These are phyloP conservation scores for Ceratocystis alfenasii DNA, from an alignment of 2,329 filamentous ascomycete species.

Conservation along the genomic window DNA sequence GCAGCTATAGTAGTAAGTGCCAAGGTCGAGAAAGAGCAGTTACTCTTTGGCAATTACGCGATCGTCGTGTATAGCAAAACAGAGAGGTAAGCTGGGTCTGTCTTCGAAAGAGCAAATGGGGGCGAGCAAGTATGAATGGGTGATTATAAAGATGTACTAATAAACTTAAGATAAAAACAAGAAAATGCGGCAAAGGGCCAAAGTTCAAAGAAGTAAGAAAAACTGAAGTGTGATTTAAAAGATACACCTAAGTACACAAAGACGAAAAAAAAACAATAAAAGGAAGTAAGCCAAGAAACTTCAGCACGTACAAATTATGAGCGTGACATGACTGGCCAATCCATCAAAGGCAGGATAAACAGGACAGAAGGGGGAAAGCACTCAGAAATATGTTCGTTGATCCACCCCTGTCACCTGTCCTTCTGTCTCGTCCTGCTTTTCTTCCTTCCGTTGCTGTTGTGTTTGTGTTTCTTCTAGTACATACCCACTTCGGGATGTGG, in stretches of 20 bases:
- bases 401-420: neutral
- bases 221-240: neutral
- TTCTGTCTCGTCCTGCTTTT: neutral
- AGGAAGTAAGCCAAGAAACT: neutral
- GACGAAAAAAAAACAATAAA: conserved; percentile 4
- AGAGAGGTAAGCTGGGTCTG: too few species aligned
- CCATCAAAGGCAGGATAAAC: neutral
- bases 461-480: neutral
- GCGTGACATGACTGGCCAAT: conserved; percentile 8
- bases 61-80: neutral
- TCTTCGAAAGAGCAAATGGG: neutral
- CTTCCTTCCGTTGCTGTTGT: conserved; percentile 9
- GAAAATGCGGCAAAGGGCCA: neutral
- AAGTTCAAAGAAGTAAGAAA: neutral
- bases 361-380: conserved; percentile 6
- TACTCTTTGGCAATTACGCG: neutral
- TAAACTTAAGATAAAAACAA: neutral
- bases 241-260: neutral
- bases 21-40: neutral
- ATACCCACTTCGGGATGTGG: neutral
- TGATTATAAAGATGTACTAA: conserved; percentile 5
- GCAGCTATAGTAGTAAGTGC: neutral
- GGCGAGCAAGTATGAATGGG: neutral
- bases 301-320: neutral
- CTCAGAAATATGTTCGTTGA: conserved; percentile 2